Base-by-base conservation (phyloP, 768 basidiomycete genomes). In the Pulveroboletus ravenelii region DNA sequence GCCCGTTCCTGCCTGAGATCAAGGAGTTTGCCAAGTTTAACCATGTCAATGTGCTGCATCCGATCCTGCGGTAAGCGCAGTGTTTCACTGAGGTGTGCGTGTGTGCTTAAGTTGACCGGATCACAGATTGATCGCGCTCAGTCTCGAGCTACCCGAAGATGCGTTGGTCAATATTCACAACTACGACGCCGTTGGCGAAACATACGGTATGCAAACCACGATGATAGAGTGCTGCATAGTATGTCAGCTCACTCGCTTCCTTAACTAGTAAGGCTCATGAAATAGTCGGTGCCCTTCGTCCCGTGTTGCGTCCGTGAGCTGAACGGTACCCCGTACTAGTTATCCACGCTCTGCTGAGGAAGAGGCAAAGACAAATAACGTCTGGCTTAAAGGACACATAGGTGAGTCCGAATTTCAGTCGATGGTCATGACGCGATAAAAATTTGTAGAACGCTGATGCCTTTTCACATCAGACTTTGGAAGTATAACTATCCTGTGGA, bases 331-430 rank as follows among this genome's bases (percentile, higher is more conserved):
- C 4, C 4, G 5, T 14, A 4, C 10, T 40, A 82, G 80, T 58
- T 78, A 78, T 54, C 79, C 78, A 4, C 73, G 77, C 23, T 66
- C 72, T 1, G 59, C 68, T 31, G 78, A 77, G 18, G 80, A 82
- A 8, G 80, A 81, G 50, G 48, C 41, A 9, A 74, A 74, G 55
- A 74, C 78, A 0, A 76, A 77, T 34, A 76, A 78, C 39, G 78
- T 82, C n/a, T 82, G 78, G 78, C 64, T 82, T 10, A 80, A 84
- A 51, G 81, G 81, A 2, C 81, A 84, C 54, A 79, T 76, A 0
- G 79, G 80, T 78, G 39, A 8, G 61, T 51, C 18, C 8, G 10
- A n/a, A 23, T 23, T 29, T 18, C 2, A 9, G 6, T 9, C 9
- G 9, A n/a, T 12, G 1, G 18, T n/a, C n/a, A n/a, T n/a, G n/a